These are phyloP conservation scores for Rhizodiscina lignyota DNA, from an alignment of 495 filamentous ascomycete genomes.

Conservation along the genomic window DNA sequence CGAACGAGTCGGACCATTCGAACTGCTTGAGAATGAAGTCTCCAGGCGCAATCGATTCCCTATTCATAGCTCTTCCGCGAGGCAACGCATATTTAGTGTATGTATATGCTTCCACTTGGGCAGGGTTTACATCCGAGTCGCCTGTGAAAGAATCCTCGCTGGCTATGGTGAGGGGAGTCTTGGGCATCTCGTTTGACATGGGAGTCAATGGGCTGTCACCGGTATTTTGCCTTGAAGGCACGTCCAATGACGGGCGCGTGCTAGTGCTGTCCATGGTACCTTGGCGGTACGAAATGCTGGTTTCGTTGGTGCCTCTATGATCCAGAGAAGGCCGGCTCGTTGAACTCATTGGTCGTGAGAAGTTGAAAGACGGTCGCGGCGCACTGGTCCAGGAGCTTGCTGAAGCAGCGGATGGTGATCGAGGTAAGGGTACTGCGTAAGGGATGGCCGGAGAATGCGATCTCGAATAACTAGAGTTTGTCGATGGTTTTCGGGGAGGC, in stretches of 20 bases:
- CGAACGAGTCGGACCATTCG: slow-evolving; percentile 35
- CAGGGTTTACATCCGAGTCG: slow-evolving; percentile 20
- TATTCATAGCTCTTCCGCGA: slow-evolving; percentile 58
- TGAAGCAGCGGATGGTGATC: slow-evolving; percentile 71
- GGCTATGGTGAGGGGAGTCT: slow-evolving; percentile 47
- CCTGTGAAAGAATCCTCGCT: slow-evolving; percentile 39
- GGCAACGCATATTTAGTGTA: slow-evolving; percentile 74
- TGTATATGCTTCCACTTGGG: slow-evolving; percentile 46
- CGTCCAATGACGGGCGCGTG: slow-evolving; percentile 40
- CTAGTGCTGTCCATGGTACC: slow-evolving; percentile 27
- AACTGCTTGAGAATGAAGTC: slow-evolving; percentile 42
- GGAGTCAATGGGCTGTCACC: slow-evolving; percentile 23
- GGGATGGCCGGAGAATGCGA: slow-evolving; percentile 51
- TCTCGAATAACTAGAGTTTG: slow-evolving; percentile 31
- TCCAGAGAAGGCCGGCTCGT: background rate
- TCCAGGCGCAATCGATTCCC: slow-evolving; percentile 43
- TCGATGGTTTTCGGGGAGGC: slow-evolving; percentile 17
- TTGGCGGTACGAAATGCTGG: too few species aligned
- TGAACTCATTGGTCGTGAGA: slow-evolving; percentile 68
- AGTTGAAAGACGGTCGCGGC: slow-evolving; percentile 71
- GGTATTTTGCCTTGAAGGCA: slow-evolving; percentile 28
- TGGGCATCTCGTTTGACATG: slow-evolving; percentile 38
- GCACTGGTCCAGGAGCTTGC: slow-evolving; percentile 47
- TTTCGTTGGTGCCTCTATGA: background rate
- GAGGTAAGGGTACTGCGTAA: slow-evolving; percentile 29